These are phyloP conservation scores for Claviceps quebecensis DNA, from an alignment of 2,329 filamentous ascomycete species.

Conservation along the genomic window DNA sequence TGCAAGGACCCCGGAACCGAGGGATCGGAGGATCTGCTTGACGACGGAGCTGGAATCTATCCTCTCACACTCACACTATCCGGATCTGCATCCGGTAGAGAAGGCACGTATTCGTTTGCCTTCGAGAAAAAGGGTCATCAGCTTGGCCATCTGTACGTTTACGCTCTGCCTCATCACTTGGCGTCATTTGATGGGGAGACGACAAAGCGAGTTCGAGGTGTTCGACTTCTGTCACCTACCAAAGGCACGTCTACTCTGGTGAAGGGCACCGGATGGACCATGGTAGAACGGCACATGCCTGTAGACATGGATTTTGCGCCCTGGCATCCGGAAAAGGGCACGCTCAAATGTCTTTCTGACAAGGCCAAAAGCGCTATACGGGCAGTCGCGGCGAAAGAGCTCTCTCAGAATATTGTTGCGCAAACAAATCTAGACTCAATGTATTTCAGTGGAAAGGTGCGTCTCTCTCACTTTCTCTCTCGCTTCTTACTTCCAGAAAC, in stretches of 20 bases:
- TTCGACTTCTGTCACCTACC: constrained; percentile 65
- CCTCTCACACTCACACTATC: constrained; percentile 48
- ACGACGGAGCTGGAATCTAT: constrained; percentile 64
- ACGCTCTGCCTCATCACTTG: constrained; percentile 74
- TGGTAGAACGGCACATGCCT: constrained; percentile 63
- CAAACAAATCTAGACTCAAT: constrained; percentile 71
- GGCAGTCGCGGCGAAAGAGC: constrained; percentile 53
- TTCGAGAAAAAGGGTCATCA: constrained; percentile 59
- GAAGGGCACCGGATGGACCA: constrained; percentile 58
- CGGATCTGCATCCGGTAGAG: constrained; percentile 43
- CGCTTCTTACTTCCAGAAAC: not conserved
- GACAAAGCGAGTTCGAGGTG: constrained; percentile 32
- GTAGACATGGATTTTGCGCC: constrained; percentile 63
- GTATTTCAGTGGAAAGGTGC: constrained; percentile 81
- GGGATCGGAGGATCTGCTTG: constrained; percentile 52
- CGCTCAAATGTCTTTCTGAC: constrained; percentile 31
- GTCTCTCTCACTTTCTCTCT: constrained; percentile 3
- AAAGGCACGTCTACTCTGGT: constrained; percentile 71
- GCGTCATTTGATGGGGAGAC: constrained; percentile 53
- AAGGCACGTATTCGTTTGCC: constrained; percentile 57
- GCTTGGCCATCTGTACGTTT: constrained; percentile 58
- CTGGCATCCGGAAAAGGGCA: constrained; percentile 46
- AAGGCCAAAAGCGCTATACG: constrained; percentile 46
- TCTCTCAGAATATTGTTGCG: constrained; percentile 59
- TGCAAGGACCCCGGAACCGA: constrained; percentile 54